A percentile compares a stretch with the other conserved stretches of the same genome.
Evolutionary conservation across 1,139 yeast genomes (phyloP).

Genomic region (Yamadazyma sp.): DNA sequence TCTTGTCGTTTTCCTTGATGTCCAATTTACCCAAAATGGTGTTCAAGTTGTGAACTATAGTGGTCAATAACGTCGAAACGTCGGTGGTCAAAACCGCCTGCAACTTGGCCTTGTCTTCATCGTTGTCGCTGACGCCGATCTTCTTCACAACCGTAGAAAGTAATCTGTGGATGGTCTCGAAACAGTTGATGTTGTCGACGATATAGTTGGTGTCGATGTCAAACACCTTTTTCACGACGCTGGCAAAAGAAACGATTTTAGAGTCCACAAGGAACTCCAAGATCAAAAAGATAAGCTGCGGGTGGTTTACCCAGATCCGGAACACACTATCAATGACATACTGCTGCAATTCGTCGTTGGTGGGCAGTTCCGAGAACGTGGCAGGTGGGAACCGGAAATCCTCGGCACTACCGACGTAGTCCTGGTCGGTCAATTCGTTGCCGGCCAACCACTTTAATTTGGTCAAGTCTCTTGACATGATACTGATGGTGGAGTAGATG

Average conservation of each 20-base stretch:
- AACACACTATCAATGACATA: conserved; percentile 65
- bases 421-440: conserved; percentile 25
- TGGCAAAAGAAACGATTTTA: conserved; percentile 43
- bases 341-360: conserved; percentile 30
- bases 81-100: conserved; percentile 5
- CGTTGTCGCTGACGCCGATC: not conserved
- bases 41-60: conserved; percentile 39
- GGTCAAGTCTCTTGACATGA: conserved; percentile 56
- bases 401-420: conserved; percentile 22
- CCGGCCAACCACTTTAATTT: conserved; percentile 50
- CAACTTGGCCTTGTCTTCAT: conserved; percentile 1
- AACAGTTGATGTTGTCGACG: conserved; percentile 46
- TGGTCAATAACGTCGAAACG: conserved; percentile 31
- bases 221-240: conserved; percentile 47
- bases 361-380: conserved; percentile 17
- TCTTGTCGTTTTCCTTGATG: conserved; percentile 22
- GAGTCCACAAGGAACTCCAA: conserved; percentile 61
- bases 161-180: conserved; percentile 45
- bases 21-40: conserved; percentile 24
- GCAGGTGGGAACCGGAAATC: conserved; percentile 40
- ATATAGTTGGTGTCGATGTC: conserved; percentile 32
- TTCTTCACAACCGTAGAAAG: conserved; percentile 15
- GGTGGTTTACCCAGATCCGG: conserved; percentile 78
- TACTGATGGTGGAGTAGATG: conserved; percentile 77
- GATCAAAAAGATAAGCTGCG: conserved; percentile 76